A percentile compares a stretch with the other conserved stretches of the same genome.
phyloP scores from a whole-genome alignment of 2,329 filamentous ascomycete genomes.

The Furcasterigmium sp. region DNA sequence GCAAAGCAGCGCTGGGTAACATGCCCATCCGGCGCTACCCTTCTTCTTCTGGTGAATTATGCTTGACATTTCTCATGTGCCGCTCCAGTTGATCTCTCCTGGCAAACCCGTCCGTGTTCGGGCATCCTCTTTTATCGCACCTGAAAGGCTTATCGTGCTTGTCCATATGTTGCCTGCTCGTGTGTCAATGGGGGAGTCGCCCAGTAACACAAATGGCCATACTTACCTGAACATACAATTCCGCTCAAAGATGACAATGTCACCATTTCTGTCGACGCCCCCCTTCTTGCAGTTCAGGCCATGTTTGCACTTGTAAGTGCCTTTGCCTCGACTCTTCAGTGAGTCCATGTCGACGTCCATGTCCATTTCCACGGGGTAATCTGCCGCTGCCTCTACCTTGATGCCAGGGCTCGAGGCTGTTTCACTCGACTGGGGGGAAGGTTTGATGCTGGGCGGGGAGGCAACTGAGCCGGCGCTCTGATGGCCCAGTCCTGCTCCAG shows the following conservation, averaged over 20 bases:
- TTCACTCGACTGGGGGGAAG: neutral
- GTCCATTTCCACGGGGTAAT: neutral
- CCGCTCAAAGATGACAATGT: conserved; percentile 31
- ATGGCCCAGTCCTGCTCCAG: neutral
- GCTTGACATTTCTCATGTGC: conserved; percentile 33
- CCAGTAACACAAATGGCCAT: conserved; percentile 3
- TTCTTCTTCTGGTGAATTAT: too few relatives aligned
- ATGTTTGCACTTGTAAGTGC: conserved; percentile 29
- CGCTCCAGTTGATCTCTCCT: conserved; percentile 35
- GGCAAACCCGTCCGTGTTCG: conserved; percentile 35
- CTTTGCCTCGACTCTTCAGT: conserved; percentile 32
- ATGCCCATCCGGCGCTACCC: too few relatives aligned
- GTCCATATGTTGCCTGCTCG: conserved; percentile 33
- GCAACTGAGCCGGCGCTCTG: neutral
- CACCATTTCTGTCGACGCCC: conserved; percentile 31
- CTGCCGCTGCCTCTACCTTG: conserved; percentile 6
- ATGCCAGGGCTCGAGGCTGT: neutral
- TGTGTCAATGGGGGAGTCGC: conserved; percentile 1
- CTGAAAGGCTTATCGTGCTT: conserved; percentile 37
- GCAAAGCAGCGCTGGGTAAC: too few relatives aligned
- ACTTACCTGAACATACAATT: conserved; percentile 34
- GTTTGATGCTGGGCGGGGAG: neutral
- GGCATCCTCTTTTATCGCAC: conserved; percentile 30
- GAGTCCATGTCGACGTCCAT: conserved; percentile 27
- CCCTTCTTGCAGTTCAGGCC: conserved; percentile 31